Evolutionary conservation across 78 protist genomes (phyloP), one percentile per base, ranked within the genome.

Genomic region (Cavenderia fasciculata): DNA sequence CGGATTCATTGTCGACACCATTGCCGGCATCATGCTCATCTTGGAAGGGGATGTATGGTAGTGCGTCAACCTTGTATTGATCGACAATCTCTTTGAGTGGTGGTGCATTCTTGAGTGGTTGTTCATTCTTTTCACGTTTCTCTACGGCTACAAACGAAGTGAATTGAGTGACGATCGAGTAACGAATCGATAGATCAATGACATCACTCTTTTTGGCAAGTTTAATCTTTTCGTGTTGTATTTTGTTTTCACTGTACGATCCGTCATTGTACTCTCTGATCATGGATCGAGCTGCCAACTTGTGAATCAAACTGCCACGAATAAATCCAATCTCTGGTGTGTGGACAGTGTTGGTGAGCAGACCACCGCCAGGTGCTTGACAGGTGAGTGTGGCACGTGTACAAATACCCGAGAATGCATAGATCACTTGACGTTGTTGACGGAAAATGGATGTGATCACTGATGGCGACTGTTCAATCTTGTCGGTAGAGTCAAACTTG

Each of bases 201-300:
- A 86, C 25, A 19, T 73, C 85, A 19, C 29, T 12, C 23, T 86
- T 86, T 61, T 86, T 86, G 11, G 57, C 44, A 7, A 65, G 2
- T 52, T 86, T 86, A n/a, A 86, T 86, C 16, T 65, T 1, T 52
- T 86, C 92, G 7, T 74, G 82, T 10, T 86, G 84, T 19, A 66
- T 23, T 43, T 82, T 82, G 6, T 41, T 40, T 7, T 36, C n/a
- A 3, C 51, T 21, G 23, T 86, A 86, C 23, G 59, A 65, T n/a
- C 92, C 92, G 43, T 86, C 92, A 38, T 86, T 68, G 46, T 74
- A 86, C 57, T 86, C 92, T 44, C 92, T 62, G 34, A 86, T 86
- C 92, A 86, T 86, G 14, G 92, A 73, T 19, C 92, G 70, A 4
- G 92, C 92, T 4, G 92, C 92, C 21, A 86, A 43, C 16, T 74